Percentiles rank a stretch among this genome's conserved stretches.
Conservation (phyloP, 106 monocot species). For the Cymbidium sinense region DNA sequence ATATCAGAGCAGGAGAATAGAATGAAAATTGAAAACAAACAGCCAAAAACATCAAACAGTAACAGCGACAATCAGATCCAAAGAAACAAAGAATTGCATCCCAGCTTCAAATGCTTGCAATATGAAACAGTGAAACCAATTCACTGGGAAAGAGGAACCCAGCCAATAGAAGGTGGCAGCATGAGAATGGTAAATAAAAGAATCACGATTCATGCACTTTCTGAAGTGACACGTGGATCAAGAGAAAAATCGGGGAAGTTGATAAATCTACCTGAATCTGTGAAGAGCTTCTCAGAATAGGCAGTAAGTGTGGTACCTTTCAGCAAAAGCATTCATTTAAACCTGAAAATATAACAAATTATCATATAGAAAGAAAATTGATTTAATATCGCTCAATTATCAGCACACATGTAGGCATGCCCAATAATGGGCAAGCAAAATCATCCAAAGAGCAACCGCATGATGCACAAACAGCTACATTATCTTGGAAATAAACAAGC, state of each 20-base stretch:
- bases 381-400: background rate
- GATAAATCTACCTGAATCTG: slow-evolving; percentile 14
- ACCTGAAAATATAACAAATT: background rate
- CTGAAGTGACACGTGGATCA: background rate
- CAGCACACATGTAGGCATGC: background rate
- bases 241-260: background rate
- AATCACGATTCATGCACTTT: slow-evolving; percentile 5
- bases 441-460: background rate
- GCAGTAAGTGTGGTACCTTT: background rate
- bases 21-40: background rate
- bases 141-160: background rate
- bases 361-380: background rate
- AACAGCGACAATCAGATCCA: background rate
- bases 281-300: slow-evolving; percentile 12
- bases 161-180: no score
- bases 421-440: background rate
- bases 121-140: background rate
- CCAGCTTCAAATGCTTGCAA: background rate
- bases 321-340: background rate
- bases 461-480: slow-evolving; percentile 3
- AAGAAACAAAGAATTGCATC: background rate
- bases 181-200: slow-evolving; percentile 7
- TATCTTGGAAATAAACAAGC: background rate
- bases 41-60: background rate
- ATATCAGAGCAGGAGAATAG: background rate